A percentile compares a stretch with the other conserved stretches of the same genome.
Evolutionary conservation across 2,329 filamentous ascomycete genomes (phyloP).

Genomic region (Didymella pinodella): DNA sequence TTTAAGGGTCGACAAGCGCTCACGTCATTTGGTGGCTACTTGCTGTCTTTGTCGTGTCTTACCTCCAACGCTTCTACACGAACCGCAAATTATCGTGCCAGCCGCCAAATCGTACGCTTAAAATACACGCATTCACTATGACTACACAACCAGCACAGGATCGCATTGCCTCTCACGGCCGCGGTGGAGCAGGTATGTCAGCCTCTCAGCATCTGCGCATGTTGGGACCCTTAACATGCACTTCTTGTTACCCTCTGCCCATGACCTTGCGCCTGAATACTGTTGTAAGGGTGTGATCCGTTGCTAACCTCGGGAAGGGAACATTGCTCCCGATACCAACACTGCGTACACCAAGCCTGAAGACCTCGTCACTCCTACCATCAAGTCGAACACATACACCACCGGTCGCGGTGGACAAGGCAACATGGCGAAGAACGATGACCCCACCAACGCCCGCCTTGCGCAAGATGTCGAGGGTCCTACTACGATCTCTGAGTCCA

Average conservation of each 20-base stretch:
- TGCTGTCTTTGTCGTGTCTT: slow-evolving; percentile 10
- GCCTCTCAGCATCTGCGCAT: slow-evolving; percentile 5
- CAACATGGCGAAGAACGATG: slow-evolving; percentile 84
- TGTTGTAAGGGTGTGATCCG: not conserved
- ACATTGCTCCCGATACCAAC: slow-evolving; percentile 55
- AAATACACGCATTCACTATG: slow-evolving; percentile 24
- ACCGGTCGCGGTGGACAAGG: slow-evolving; percentile 88
- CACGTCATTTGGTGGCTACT: slow-evolving; percentile 15
- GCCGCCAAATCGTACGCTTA: not conserved
- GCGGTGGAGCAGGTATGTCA: slow-evolving; percentile 73
- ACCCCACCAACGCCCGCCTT: slow-evolving; percentile 72
- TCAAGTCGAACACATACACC: slow-evolving; percentile 85
- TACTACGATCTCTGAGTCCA: slow-evolving; percentile 57
- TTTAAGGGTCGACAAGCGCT: slow-evolving; percentile 19
- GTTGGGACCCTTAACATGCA: not conserved
- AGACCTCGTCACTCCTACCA: slow-evolving; percentile 80
- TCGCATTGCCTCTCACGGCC: slow-evolving; percentile 68
- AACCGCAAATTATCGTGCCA: slow-evolving; percentile 2
- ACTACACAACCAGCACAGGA: slow-evolving; percentile 34
- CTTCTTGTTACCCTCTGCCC: not conserved
- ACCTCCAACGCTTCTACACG: slow-evolving; percentile 8
- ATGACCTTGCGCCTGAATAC: not conserved
- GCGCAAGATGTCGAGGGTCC: slow-evolving; percentile 80
- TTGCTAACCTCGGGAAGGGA: slow-evolving; percentile 50
- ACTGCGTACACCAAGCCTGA: slow-evolving; percentile 50